These are phyloP conservation scores for Pterocarpus santalinus DNA, from an alignment of 306 rosid genomes.

Conservation along the genomic window DNA sequence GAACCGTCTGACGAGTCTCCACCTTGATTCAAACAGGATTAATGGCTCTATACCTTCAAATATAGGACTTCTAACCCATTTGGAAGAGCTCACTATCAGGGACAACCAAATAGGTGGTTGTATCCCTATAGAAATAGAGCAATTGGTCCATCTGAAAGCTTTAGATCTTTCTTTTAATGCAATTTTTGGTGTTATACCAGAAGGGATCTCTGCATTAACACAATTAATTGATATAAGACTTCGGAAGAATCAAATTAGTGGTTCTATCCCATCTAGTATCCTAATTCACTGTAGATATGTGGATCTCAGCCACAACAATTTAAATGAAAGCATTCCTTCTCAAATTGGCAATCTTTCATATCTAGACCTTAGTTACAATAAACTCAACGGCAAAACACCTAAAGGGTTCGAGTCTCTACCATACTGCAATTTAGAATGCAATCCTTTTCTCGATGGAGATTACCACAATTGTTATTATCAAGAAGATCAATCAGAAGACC, in stretches of 20 bases:
- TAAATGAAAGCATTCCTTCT: slow-evolving; percentile 36
- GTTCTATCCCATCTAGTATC: not conserved
- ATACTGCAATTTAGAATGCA: slow-evolving; percentile 8
- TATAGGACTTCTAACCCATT: not conserved
- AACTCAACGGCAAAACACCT: slow-evolving; percentile 6
- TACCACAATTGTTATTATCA: not conserved
- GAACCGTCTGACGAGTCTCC: not conserved
- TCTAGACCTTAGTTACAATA: slow-evolving; percentile 32
- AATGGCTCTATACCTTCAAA: not conserved
- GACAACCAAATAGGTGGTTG: not conserved
- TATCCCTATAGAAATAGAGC: not conserved
- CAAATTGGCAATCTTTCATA: slow-evolving; percentile 5
- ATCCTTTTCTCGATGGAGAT: not conserved
- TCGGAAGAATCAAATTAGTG: not conserved
- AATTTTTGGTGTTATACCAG: slow-evolving; percentile 9
- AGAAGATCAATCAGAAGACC: not conserved
- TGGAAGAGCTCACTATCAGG: not conserved
- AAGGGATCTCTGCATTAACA: not conserved
- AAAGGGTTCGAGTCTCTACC: not conserved
- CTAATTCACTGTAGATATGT: not conserved
- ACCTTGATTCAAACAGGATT: not conserved
- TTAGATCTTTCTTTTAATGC: not conserved
- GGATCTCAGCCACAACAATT: slow-evolving; percentile 26
- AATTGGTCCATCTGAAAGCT: slow-evolving; percentile 12
- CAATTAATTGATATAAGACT: not conserved